Evolutionary conservation across 1,139 yeast species (phyloP).

Genomic region (Lodderomyces theae): DNA sequence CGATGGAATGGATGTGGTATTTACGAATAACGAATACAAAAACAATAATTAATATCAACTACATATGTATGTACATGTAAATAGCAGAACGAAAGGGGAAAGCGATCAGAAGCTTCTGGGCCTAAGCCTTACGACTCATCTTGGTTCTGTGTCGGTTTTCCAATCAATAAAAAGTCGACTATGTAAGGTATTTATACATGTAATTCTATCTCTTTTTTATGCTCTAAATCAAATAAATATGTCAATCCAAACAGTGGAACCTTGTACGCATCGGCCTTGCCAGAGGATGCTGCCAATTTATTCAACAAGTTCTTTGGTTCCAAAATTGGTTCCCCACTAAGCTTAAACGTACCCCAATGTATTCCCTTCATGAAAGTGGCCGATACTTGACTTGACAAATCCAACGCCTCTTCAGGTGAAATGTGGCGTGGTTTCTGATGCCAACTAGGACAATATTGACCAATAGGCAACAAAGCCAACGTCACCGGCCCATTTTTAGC

Average conservation of each 20-base stretch:
- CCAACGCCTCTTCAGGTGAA: slow-evolving; percentile 72
- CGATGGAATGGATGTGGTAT: neutral
- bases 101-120: too few relatives aligned
- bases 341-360: slow-evolving; percentile 93
- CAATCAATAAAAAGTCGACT: too few relatives aligned
- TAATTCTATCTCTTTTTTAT: slow-evolving; percentile 14
- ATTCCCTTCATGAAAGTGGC: slow-evolving; percentile 75
- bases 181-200: slow-evolving; percentile 15
- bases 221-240: slow-evolving; percentile 32
- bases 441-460: slow-evolving; percentile 95
- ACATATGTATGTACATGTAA: slow-evolving; percentile 4
- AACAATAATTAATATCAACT: neutral
- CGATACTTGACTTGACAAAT: slow-evolving; percentile 61
- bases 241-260: slow-evolving; percentile 46
- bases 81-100: slow-evolving; percentile 3
- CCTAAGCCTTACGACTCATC: too few relatives aligned
- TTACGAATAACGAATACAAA: neutral
- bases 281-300: slow-evolving; percentile 21
- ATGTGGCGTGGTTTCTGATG: slow-evolving; percentile 89
- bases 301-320: slow-evolving; percentile 62
- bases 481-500: slow-evolving; percentile 60
- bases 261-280: slow-evolving; percentile 21
- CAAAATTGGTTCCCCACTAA: slow-evolving; percentile 81
- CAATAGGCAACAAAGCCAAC: slow-evolving; percentile 82
- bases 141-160: too few relatives aligned